phyloP scores from a whole-genome alignment of 495 filamentous ascomycete species.

The Tricharina praecox region DNA sequence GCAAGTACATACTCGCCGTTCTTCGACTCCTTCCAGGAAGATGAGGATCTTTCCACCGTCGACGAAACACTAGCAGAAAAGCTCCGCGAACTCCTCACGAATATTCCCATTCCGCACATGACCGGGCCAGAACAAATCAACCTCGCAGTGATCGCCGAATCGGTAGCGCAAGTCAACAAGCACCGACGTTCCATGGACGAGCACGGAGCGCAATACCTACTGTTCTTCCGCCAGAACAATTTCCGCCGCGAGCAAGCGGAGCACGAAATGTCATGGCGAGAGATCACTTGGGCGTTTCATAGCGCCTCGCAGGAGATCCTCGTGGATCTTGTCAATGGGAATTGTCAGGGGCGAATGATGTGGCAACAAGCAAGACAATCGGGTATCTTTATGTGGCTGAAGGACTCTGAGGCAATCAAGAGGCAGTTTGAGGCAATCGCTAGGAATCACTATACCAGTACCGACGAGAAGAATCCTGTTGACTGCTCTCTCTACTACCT shows the following conservation, averaged over 20 bases:
- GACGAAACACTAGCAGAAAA: slow-evolving; percentile 53
- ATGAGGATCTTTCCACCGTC: slow-evolving; percentile 32
- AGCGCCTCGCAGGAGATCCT: slow-evolving; percentile 86
- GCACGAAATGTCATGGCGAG: slow-evolving; percentile 69
- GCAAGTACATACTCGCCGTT: slow-evolving; percentile 40
- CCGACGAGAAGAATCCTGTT: slow-evolving; percentile 77
- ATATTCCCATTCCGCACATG: slow-evolving; percentile 59
- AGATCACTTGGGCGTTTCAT: slow-evolving; percentile 89
- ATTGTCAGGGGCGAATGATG: slow-evolving; percentile 57
- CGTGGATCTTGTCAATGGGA: slow-evolving; percentile 65
- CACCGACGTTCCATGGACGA: slow-evolving; percentile 83
- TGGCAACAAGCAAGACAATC: slow-evolving; percentile 77
- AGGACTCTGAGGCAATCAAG: slow-evolving; percentile 49
- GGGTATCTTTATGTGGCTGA: slow-evolving; percentile 92
- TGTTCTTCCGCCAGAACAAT: slow-evolving; percentile 76
- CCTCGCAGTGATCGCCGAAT: slow-evolving; percentile 74
- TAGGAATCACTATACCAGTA: slow-evolving; percentile 80
- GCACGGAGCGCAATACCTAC: slow-evolving; percentile 75
- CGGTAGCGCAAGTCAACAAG: slow-evolving; percentile 70
- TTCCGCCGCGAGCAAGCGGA: slow-evolving; percentile 43
- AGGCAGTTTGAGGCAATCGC: slow-evolving; percentile 80
- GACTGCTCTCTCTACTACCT: slow-evolving; percentile 88
- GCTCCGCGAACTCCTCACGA: slow-evolving; percentile 64
- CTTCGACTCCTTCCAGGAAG: slow-evolving; percentile 26
- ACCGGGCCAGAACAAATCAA: slow-evolving; percentile 81